Percentiles rank a stretch among this genome's conserved stretches.
These are phyloP conservation scores for Lactarius sp. DNA, from an alignment of 768 basidiomycete genomes.

Conservation along the genomic window DNA sequence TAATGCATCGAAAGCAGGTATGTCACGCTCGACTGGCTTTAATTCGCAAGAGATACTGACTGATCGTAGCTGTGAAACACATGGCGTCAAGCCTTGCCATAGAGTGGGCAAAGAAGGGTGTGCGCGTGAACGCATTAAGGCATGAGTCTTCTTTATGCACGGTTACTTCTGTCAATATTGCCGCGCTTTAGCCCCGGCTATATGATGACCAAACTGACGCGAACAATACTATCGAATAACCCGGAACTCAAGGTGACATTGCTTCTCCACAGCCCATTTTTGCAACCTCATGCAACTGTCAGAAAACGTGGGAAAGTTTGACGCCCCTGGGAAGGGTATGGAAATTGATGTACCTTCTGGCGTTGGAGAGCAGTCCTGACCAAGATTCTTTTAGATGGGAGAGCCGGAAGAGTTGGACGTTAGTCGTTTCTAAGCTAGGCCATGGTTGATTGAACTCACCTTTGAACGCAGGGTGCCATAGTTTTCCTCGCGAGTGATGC, in stretches of 20 bases:
- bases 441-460: neutral
- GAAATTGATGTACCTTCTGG: constrained; percentile 18
- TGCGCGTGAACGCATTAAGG: constrained; percentile 83
- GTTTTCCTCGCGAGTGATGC: constrained; percentile 91
- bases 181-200: constrained; percentile 70
- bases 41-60: constrained; percentile 3
- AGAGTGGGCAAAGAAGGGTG: constrained; percentile 90
- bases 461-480: constrained; percentile 62
- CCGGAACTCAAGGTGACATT: constrained; percentile 64
- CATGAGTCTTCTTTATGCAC: constrained; percentile 26
- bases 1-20: constrained; percentile 91
- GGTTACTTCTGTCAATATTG: constrained; percentile 17
- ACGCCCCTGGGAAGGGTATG: constrained; percentile 84
- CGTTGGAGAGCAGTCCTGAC: neutral
- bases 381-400: constrained; percentile 56
- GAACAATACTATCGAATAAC: constrained; percentile 71
- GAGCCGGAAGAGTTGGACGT: constrained; percentile 70
- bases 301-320: constrained; percentile 80
- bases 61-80: constrained; percentile 70
- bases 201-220: constrained; percentile 88
- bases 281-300: constrained; percentile 14
- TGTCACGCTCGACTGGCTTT: constrained; percentile 22
- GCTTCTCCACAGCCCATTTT: constrained; percentile 2
- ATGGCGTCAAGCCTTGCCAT: constrained; percentile 91
- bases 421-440: constrained; percentile 51